Conservation (phyloP, 2,329 filamentous ascomycete genomes). For the Stagonosporopsis vannaccii region DNA sequence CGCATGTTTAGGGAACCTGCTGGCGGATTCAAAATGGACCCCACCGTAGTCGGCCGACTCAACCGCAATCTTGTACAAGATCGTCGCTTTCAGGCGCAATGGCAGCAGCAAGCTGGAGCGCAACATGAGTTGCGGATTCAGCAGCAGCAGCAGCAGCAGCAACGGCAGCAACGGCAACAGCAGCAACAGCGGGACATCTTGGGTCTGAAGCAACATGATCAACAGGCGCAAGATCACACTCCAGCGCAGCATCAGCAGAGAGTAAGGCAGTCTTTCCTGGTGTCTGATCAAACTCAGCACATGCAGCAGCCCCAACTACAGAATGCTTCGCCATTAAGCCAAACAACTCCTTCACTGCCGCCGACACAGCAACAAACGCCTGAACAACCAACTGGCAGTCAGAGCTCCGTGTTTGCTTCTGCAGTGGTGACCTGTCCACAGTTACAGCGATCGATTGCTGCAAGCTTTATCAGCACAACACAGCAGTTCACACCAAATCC, state of each 20-base stretch:
- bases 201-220: not conserved
- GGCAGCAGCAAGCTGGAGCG: not conserved
- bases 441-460: not conserved
- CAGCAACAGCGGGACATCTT: not conserved
- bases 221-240: not conserved
- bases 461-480: not conserved
- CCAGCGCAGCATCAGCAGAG: not conserved
- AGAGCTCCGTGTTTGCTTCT: not conserved
- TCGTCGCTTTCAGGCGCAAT: not conserved
- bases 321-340: no score
- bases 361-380: not conserved
- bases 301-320: not conserved
- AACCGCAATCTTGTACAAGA: not conserved
- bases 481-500: not conserved
- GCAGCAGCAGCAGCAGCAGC: not conserved
- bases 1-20: not conserved
- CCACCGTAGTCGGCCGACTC: not conserved
- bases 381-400: not conserved
- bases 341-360: not conserved
- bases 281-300: not conserved
- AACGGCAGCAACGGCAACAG: not conserved
- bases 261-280: not conserved
- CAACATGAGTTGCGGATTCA: not conserved
- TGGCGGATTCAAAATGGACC: not conserved
- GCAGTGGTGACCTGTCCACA: not conserved